Percentiles rank a stretch among this genome's conserved stretches.
Evolutionary conservation across 768 basidiomycete genomes (phyloP).

Genomic region (Glaciozyma antarctica): DNA sequence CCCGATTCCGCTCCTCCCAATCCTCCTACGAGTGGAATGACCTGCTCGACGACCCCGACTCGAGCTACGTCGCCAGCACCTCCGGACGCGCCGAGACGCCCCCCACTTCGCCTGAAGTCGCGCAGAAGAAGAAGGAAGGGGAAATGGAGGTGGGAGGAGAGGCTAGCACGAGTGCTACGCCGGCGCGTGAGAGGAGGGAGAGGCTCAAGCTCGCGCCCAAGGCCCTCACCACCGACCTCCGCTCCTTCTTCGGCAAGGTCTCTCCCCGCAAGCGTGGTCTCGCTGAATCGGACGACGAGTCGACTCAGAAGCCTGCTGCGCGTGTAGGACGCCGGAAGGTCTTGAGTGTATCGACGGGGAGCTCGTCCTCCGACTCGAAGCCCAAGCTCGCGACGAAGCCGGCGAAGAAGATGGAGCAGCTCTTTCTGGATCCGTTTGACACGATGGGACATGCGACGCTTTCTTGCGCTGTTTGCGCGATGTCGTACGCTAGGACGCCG

Average conservation of each 20-base stretch:
- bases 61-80: not conserved
- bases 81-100: not conserved
- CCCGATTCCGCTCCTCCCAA: not conserved
- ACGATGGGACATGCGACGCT: constrained; percentile 12
- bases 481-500: constrained; percentile 22
- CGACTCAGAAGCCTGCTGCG: not conserved
- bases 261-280: constrained; percentile 6
- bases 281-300: not conserved
- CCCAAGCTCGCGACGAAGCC: not conserved
- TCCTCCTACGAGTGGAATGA: not conserved
- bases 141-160: not conserved
- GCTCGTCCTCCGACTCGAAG: not conserved
- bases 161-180: not conserved
- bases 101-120: not conserved
- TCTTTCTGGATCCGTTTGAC: constrained; percentile 29
- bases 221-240: constrained; percentile 1
- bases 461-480: constrained; percentile 16
- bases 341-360: not conserved
- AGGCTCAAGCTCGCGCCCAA: too few species aligned
- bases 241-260: constrained; percentile 7
- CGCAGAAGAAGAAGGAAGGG: not conserved
- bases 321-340: not conserved
- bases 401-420: constrained; percentile 17
- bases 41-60: not conserved
- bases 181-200: not conserved